Evolutionary conservation across 116 monocot species (phyloP).

Genomic region (Dioscorea cayenensis): DNA sequence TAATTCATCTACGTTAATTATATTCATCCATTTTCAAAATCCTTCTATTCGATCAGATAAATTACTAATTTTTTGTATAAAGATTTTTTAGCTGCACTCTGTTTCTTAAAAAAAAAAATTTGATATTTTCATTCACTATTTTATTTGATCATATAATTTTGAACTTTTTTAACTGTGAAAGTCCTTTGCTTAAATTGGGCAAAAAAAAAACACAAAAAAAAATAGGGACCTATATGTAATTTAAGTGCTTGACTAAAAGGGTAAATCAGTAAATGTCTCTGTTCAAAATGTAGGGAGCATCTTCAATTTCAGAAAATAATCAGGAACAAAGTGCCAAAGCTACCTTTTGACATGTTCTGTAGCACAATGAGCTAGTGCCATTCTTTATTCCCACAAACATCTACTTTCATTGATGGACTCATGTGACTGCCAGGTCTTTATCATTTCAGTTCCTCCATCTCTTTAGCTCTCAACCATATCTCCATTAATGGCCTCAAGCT

Average conservation of each 20-base stretch:
- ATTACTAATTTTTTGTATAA: too few species aligned
- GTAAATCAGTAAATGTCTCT: neutral
- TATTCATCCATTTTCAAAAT: too few species aligned
- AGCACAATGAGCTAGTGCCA: neutral
- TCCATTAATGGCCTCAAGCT: neutral
- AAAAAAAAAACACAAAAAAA: too few species aligned
- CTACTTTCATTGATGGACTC: neutral
- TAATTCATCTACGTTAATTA: too few species aligned
- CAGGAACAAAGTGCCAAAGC: constrained; percentile 5
- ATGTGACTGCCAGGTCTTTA: neutral
- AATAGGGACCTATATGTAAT: neutral
- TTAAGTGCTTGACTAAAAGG: neutral
- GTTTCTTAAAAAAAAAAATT: too few species aligned
- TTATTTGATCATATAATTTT: too few species aligned
- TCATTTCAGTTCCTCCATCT: neutral
- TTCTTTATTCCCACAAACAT: neutral
- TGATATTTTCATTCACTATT: too few species aligned
- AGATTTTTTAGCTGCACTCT: too few species aligned
- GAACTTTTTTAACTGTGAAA: too few species aligned
- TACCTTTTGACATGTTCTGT: constrained; percentile 7
- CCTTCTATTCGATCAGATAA: too few species aligned
- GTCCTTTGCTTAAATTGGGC: too few species aligned
- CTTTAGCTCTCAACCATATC: too few species aligned
- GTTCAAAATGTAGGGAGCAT: neutral
- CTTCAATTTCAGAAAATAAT: neutral